Evolutionary conservation across 164 flowering plant species (phyloP).

Genomic region (Stephania japonica): DNA sequence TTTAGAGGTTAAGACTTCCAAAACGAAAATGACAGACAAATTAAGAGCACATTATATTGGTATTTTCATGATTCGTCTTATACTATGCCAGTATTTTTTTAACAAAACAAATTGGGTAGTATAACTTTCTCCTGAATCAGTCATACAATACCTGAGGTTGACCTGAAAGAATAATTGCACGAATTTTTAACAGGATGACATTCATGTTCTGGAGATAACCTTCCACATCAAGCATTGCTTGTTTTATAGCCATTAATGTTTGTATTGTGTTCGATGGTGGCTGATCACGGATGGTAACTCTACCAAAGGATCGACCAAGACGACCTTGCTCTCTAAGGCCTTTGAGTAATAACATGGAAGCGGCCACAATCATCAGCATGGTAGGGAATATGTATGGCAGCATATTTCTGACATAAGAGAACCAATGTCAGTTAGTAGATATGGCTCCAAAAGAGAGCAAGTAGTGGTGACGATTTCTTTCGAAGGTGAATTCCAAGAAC

Average conservation of each 20-base stretch:
- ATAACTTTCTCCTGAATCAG: not conserved
- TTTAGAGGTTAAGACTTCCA: not conserved
- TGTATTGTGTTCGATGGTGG: conserved; percentile 94
- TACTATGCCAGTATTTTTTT: not conserved
- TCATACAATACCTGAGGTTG: conserved; percentile 78
- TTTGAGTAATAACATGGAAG: conserved; percentile 62
- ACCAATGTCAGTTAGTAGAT: conserved; percentile 1
- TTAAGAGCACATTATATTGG: not conserved
- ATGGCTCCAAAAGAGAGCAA: not conserved
- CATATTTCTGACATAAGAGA: conserved; percentile 53
- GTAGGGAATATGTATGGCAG: conserved; percentile 63
- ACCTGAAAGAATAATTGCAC: conserved; percentile 74
- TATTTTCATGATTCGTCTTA: not conserved
- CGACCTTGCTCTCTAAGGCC: conserved; percentile 94
- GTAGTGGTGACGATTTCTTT: not conserved
- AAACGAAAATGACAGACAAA: not conserved
- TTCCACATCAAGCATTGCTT: conserved; percentile 84
- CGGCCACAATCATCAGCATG: conserved; percentile 51
- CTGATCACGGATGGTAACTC: conserved; percentile 79
- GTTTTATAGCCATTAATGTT: conserved; percentile 79
- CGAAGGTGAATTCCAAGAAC: not conserved
- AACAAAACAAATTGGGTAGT: not conserved
- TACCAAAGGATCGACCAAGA: conserved; percentile 81
- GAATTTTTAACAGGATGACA: conserved; percentile 67
- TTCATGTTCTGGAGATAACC: conserved; percentile 70